phyloP scores from a whole-genome alignment of 192 early-diverging fungal genomes.

The Mortierella alpina region DNA sequence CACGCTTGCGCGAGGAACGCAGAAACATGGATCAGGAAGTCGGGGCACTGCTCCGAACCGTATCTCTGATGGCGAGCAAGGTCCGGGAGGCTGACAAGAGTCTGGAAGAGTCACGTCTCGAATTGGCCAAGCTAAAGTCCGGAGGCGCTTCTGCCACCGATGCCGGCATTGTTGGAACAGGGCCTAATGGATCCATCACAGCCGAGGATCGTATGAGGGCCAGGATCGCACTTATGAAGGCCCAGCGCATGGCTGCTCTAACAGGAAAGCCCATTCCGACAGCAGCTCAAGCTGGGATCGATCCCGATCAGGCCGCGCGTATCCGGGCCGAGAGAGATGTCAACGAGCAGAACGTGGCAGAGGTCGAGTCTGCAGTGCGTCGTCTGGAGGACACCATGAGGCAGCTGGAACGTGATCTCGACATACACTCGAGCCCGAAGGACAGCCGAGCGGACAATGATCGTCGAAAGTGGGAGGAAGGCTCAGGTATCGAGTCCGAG shows the following conservation, averaged over 20 bases:
- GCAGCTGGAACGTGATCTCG: constrained; percentile 51
- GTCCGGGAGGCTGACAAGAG: constrained; percentile 60
- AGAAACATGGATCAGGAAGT: constrained; percentile 60
- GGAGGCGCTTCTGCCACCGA: constrained; percentile 9
- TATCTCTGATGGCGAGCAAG: constrained; percentile 52
- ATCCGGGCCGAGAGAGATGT: constrained; percentile 56
- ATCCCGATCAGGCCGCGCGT: constrained; percentile 57
- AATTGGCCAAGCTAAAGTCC: constrained; percentile 50
- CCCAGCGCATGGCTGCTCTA: constrained; percentile 61
- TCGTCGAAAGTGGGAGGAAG: constrained; percentile 57
- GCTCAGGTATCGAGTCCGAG: constrained; percentile 56
- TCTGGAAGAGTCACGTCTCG: constrained; percentile 57
- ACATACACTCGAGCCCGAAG: constrained; percentile 23
- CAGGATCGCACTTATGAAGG: constrained; percentile 63
- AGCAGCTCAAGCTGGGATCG: constrained; percentile 38
- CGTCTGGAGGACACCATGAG: constrained; percentile 54
- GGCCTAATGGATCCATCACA: constrained; percentile 63
- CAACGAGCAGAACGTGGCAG: constrained; percentile 53
- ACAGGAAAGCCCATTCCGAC: constrained; percentile 57
- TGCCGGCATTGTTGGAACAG: constrained; percentile 59
- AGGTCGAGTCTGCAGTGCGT: constrained; percentile 58
- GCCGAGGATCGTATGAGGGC: constrained; percentile 65
- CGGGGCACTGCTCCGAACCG: constrained; percentile 38
- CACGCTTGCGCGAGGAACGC: constrained; percentile 58
- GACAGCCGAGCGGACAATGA: constrained; percentile 48